phyloP scores from a whole-genome alignment of 225 moss, liverwort and hornwort genomes.

The Sphagnum tenellum region DNA sequence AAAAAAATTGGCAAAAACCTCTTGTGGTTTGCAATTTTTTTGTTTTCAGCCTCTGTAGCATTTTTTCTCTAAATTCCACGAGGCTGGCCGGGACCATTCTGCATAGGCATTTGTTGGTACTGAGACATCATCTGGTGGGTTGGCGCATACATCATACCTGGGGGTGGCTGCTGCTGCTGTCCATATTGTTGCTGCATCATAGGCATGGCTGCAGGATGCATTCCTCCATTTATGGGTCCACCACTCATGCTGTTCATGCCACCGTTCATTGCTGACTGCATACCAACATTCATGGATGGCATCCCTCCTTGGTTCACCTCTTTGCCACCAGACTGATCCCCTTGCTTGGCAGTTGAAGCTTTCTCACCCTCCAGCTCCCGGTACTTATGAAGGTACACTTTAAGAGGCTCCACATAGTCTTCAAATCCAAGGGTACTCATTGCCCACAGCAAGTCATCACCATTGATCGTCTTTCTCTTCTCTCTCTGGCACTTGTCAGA shows the following conservation, averaged over 20 bases:
- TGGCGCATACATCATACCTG: constrained; percentile 63
- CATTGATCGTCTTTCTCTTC: constrained; percentile 86
- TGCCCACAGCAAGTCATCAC: constrained; percentile 84
- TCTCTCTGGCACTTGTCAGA: constrained; percentile 90
- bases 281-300: constrained; percentile 38
- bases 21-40: too few relatives aligned
- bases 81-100: constrained; percentile 46
- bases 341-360: constrained; percentile 83
- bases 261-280: constrained; percentile 46
- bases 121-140: constrained; percentile 80
- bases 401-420: constrained; percentile 80
- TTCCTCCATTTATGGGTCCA: constrained; percentile 72
- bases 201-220: constrained; percentile 62
- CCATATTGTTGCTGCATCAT: constrained; percentile 63
- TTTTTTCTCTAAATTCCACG: constrained; percentile 36
- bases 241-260: constrained; percentile 54
- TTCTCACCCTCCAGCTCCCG: constrained; percentile 90
- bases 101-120: constrained; percentile 66
- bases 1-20: neutral
- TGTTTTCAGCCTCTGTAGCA: too few relatives aligned
- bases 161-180: constrained; percentile 58
- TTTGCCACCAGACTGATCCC: constrained; percentile 63
- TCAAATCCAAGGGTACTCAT: constrained; percentile 90
- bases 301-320: constrained; percentile 57
- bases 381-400: constrained; percentile 85